Evolutionary conservation across 768 basidiomycete genomes (phyloP), one percentile per base, ranked within the genome.

Genomic region (Leccinum imitatum): DNA sequence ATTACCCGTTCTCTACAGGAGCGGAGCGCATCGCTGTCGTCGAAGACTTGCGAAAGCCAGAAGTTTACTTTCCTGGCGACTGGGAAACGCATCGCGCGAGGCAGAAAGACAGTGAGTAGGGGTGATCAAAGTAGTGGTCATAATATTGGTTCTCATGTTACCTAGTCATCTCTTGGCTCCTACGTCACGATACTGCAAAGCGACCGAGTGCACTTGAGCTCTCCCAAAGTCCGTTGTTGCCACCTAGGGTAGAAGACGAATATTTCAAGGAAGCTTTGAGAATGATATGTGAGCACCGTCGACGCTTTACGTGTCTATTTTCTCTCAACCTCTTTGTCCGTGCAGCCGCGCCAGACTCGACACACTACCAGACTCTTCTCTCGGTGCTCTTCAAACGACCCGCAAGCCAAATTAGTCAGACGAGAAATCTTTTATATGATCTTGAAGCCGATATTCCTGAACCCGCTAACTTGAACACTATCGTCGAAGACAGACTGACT

Each of bases 21-120:
- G 82, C 90, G 19, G 95, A 98, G 68, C 86, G 95, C 21, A 90
- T 91, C 41, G 85, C 82, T 1, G 93, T 95, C 21, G 80, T 98
- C 1, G 90, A 91, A 65, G 85, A 87, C 53, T 69, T 97, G 30
- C 78, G 95, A 25, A 87, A 84, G 65, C 87, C 87, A 0, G 76
- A 80, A 15, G 84, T 95, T 25, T 79, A 82, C 54, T 95, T 97
- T 66, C 95, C 95, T n/a, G 59, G 73, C 2, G 79, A 77, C 6
- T 98, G 94, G 93, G 83, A 87, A 57, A 65, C 76, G 9, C 80
- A 79, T 50, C 81, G 85, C 52, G 73, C 79, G 19, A 77, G 85
- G 61, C 88, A 92, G 73, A 79, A 81, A 74, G 81, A 90, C 75
- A 90, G 90, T 91, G 64, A 62, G 87, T 77, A 19, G 8, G 41